phyloP scores from a whole-genome alignment of 75 land plant species.

The Selaginella moellendorffii region DNA sequence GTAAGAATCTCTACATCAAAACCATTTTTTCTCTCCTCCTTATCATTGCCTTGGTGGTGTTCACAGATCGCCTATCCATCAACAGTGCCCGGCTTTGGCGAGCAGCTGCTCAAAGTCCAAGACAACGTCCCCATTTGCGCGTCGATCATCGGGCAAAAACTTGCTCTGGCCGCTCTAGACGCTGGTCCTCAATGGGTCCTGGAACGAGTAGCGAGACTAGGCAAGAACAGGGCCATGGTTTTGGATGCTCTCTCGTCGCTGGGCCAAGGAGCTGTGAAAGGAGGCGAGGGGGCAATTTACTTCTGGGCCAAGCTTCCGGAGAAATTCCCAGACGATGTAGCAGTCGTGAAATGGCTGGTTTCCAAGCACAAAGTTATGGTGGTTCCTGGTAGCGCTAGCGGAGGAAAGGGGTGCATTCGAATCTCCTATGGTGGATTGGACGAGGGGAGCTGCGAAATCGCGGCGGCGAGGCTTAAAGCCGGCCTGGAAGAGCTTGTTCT shows the following conservation, averaged over 20 bases:
- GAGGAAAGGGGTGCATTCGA: conserved; percentile 59
- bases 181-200: conserved; percentile 70
- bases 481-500: conserved; percentile 70
- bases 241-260: conserved; percentile 61
- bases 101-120: conserved; percentile 75
- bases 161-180: conserved; percentile 61
- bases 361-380: conserved; percentile 45
- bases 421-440: conserved; percentile 76
- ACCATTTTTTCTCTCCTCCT: too few relatives aligned
- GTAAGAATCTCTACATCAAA: conserved; percentile 60
- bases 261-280: conserved; percentile 54
- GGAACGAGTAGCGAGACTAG: conserved; percentile 44
- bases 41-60: too few relatives aligned
- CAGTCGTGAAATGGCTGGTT: conserved; percentile 73
- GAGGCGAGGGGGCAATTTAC: conserved; percentile 94
- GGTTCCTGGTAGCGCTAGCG: conserved; percentile 86
- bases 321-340: conserved; percentile 41
- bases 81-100: conserved; percentile 44
- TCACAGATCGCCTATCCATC: conserved; percentile 89
- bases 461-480: conserved; percentile 50
- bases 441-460: conserved; percentile 34
- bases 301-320: conserved; percentile 85
- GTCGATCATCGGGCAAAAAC: conserved; percentile 71
- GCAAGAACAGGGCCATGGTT: conserved; percentile 40
- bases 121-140: conserved; percentile 97